Base-by-base conservation (phyloP, 2,329 filamentous ascomycete species). In the Calonectria hongkongensis region DNA sequence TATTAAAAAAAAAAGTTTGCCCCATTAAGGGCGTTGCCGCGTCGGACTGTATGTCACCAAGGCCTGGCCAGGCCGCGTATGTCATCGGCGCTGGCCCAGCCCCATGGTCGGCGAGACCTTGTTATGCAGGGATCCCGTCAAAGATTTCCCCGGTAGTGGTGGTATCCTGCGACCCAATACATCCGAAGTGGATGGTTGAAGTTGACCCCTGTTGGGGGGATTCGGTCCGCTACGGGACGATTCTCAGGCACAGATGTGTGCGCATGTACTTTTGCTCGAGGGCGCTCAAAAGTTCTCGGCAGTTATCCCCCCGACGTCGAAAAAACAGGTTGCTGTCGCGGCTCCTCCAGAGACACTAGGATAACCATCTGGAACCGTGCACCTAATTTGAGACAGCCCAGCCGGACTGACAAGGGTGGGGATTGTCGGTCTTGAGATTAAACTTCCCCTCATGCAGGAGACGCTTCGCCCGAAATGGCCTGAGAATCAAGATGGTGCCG, bases 321-420 rank as follows among this genome's bases (percentile, higher is more conserved):
- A 65, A 45, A 45, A 41, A 27, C 33, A 65, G 56, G 21, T 43
- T 36, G 33, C 18, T 47, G 65, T 74, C 65, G 72, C 66, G 73
- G 70, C 70, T 75, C 64, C 60, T 69, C 65, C 64, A 71, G 66
- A 56, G 68, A 56, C 75, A 76, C 77, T 79, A 77, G 51, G 72
- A 68, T 68, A 56, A 64, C 67, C 33, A 18, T 60, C 69, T 56
- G 51, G 62, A 72, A 39, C 65, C 68, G 72, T 68, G 66, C 73
- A 68, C 70, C 74, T 66, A 73, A 74, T 75, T 56, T 27, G 45
- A 75, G 75, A 50, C 68, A 75, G 71, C 72, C 68, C 45, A 56
- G 39, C 70, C 71, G 54, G 65, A 41, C 45, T 66, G 74, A 65
- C 68, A 73, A 50, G 74, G 70, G 67, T 69, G 64, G 73, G 41